Base-by-base conservation (phyloP, 2,329 filamentous ascomycete genomes). In the Fonsecaea erecta region DNA sequence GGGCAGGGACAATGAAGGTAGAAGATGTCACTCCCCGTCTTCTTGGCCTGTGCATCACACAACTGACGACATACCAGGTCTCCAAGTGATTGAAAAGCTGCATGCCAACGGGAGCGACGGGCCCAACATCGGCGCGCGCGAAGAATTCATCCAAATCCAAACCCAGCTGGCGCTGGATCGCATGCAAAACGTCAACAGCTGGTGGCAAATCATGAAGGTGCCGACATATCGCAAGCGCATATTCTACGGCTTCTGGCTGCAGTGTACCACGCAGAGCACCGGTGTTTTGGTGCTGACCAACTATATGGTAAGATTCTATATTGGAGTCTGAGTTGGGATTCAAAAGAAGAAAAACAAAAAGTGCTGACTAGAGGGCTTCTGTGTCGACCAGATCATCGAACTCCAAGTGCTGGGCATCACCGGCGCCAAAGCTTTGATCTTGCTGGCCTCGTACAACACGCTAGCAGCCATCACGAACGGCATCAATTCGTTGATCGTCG, bases 221-320 rank as follows among this genome's bases (percentile, higher is more conserved):
- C 43, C 28, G 28, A 8, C 3, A 30, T 16, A 26, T 48, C 43
- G 7, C 59, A 63, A 63, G 24, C 53, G 60, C 3, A 30, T 52
- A 26, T 34, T 66, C 6, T 57, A 54, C 21, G 64, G 59, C 1
- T 54, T 62, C 26, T 62, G 16, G 21, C 32, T 54, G 8, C 59
- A 62, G 21, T 54, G 48, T 54, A 34, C 35, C 59, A 62, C n/a
- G n/a, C n/a, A n/a, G 14, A 46, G 51, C 32, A 62, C 34, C 9
- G 59, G 74, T 8, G 69, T 73, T 2, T 70, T 71, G 35, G 77
- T 82, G 4, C 80, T 81, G 51, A 77, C 79, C 52, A 79, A 77
- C 67, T 81, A 81, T 52, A 76, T 77, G 3, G 74, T 48, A 16
- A 26, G 43, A 48, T 43, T 2, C 18, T 46, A 32, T 32, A n/a